Conservation (phyloP, 257 asterid genomes). For the Gynochthodes officinalis region DNA sequence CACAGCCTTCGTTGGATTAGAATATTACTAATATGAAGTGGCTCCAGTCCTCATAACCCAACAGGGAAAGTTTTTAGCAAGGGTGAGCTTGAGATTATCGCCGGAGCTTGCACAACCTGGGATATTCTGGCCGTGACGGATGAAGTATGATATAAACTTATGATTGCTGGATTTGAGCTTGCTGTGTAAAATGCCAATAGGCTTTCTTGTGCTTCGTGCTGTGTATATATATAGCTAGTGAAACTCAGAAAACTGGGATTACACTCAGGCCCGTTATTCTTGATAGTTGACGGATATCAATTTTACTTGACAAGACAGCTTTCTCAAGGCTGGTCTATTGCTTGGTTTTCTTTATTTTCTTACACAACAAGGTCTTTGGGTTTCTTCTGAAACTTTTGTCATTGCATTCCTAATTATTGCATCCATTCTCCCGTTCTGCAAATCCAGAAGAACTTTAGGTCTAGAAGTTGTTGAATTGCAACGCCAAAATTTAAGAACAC, state of each 20-base stretch:
- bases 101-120: constrained; percentile 66
- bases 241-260: too few species aligned
- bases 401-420: background rate
- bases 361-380: too few species aligned
- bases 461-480: background rate
- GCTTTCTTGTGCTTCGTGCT: constrained; percentile 4
- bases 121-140: constrained; percentile 86
- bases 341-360: too few species aligned
- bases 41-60: constrained; percentile 96
- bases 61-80: constrained; percentile 79
- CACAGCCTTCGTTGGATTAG: constrained; percentile 9
- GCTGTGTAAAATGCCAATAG: background rate
- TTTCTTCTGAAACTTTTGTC: background rate
- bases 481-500: too few species aligned
- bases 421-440: background rate
- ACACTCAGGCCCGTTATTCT: too few species aligned
- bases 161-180: background rate
- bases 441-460: background rate
- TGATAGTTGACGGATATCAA: too few species aligned
- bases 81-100: constrained; percentile 82
- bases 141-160: constrained; percentile 55
- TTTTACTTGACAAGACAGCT: too few species aligned
- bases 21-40: constrained; percentile 34
- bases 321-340: too few species aligned
- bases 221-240: too few species aligned